Conservation (phyloP, 75 land plant species). For the Azolla pinnata region DNA sequence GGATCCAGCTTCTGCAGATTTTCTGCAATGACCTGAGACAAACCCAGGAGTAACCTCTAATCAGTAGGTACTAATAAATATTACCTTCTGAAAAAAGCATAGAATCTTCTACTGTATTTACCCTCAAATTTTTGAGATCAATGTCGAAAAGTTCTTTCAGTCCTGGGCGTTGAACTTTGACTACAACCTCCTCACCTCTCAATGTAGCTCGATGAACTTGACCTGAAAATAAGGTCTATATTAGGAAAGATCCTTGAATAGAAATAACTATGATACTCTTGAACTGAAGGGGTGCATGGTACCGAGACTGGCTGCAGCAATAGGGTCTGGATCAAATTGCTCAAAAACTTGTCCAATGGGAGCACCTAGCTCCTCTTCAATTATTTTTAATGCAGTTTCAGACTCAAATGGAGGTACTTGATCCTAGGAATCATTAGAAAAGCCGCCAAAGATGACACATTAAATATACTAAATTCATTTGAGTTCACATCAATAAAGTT, state of each 20-base stretch:
- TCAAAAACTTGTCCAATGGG: constrained; percentile 64
- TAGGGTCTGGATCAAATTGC: constrained; percentile 86
- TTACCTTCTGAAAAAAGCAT: no score
- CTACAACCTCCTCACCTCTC: constrained; percentile 85
- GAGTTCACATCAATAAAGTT: no score
- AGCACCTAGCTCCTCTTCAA: constrained; percentile 84
- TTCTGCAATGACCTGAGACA: constrained; percentile 83
- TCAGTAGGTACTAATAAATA: no score
- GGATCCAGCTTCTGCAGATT: constrained; percentile 97
- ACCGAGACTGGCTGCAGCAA: constrained; percentile 99
- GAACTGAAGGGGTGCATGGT: no score
- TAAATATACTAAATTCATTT: not conserved
- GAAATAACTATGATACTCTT: no score
- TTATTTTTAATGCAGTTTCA: constrained; percentile 63
- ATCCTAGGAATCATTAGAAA: no score
- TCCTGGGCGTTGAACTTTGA: constrained; percentile 98
- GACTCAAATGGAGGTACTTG: constrained; percentile 99
- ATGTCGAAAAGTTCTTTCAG: constrained; percentile 93
- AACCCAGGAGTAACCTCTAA: no score
- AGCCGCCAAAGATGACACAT: not conserved
- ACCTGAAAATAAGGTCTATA: no score
- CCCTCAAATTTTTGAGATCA: constrained; percentile 96
- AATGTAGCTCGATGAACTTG: constrained; percentile 93
- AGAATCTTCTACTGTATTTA: constrained; percentile 2
- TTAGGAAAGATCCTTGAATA: no score